Evolutionary conservation across 192 early-diverging fungal genomes (phyloP), one percentile per base, ranked within the genome.

Genomic region (Endogone sp.): DNA sequence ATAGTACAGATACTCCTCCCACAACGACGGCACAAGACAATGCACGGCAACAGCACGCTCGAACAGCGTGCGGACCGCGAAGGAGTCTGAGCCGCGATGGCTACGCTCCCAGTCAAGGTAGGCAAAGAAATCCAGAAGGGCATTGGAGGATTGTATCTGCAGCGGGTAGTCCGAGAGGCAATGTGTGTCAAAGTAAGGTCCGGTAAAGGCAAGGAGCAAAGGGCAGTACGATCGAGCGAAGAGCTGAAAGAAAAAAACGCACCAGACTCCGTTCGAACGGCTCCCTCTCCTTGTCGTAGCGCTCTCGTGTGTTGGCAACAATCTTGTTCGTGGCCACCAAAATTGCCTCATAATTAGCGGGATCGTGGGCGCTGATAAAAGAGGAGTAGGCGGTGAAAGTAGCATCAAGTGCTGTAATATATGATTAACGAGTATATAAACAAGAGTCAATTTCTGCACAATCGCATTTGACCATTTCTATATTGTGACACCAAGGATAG

Each of bases 1-100:
- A 59, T 83, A 87, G 9, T 75, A 29, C n/a, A 90, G 67, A 72
- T 89, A 94, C 60, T 83, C 77, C 29, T 87, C 86, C 92, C 92
- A 94, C 3, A 91, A 61, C 0, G 62, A 44, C n/a, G 79, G 70
- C 16, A 87, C 86, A 3, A 86, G 69, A 61, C 84, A 92, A 68
- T 91, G 84, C 2, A 83, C 58, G 1, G 79, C 72, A 49, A 92
- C 61, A 2, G 86, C 87, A n/a, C 90, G 70, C 67, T 94, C 92
- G 58, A 81, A 94, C 56, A 93, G 60, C 3, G 72, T 81, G 55
- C 84, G 74, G 13, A 86, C 72, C 11, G 66, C 16, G 26, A 44
- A 22, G n/a, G 56, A 56, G 64, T 76, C 28, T 69, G 67, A 28
- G 67, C 73, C 29, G 61, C 49, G 11, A 77, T 84, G 58, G 56